These are phyloP conservation scores for Rhizoclosmatium sp. DNA, from an alignment of 192 early-diverging fungal genomes.

Conservation along the genomic window DNA sequence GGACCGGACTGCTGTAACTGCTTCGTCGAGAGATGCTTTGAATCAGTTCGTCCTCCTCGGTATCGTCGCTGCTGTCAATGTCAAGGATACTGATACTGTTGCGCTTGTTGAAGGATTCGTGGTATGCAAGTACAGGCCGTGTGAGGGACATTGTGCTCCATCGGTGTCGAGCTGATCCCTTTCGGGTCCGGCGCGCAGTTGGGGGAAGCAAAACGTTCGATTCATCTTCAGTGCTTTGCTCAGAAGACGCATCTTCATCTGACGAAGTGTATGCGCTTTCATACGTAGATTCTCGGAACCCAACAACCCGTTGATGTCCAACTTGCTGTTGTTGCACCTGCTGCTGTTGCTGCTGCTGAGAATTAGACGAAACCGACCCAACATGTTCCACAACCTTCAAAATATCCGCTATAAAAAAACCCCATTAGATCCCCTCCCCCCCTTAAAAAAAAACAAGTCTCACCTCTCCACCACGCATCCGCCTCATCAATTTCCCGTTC, in stretches of 20 bases:
- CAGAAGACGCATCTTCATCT: neutral
- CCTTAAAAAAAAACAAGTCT: neutral
- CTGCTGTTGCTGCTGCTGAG: neutral
- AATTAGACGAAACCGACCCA: neutral
- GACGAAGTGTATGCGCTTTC: too few relatives aligned
- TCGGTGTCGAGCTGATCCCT: slow-evolving; percentile 8
- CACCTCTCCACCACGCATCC: slow-evolving; percentile 27
- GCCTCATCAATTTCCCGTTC: slow-evolving; percentile 37
- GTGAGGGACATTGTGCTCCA: slow-evolving; percentile 39
- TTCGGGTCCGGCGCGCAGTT: neutral
- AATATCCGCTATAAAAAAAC: neutral
- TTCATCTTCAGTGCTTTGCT: slow-evolving; percentile 1
- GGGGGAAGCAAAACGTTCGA: neutral
- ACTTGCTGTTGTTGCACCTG: neutral
- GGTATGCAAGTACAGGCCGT: slow-evolving; percentile 33
- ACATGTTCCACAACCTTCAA: neutral
- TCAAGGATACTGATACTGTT: neutral
- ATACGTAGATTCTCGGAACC: too few relatives aligned
- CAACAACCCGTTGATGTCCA: neutral
- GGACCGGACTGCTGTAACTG: neutral
- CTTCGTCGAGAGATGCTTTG: neutral
- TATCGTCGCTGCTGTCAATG: slow-evolving; percentile 28
- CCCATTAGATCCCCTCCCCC: neutral
- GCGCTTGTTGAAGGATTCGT: slow-evolving; percentile 11
- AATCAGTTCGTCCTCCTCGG: slow-evolving; percentile 27